Evolutionary conservation across 805 yeast genomes (phyloP).

Genomic region (Starmera pachycereana): DNA sequence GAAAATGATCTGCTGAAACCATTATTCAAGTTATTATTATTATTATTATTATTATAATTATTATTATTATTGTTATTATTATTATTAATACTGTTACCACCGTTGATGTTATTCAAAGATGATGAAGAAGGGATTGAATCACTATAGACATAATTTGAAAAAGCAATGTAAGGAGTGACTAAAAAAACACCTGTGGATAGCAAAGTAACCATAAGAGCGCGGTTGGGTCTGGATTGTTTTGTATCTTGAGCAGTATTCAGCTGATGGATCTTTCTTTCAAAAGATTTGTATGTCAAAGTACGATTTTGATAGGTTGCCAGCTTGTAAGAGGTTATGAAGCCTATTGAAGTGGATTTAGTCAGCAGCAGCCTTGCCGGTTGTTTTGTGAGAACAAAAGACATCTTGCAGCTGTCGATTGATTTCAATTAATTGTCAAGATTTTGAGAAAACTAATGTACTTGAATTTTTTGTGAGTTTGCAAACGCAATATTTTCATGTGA

Average conservation of each 20-base stretch:
- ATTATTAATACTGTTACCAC: neutral
- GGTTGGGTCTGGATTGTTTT: constrained; percentile 2
- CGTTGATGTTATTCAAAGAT: no score
- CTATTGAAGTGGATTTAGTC: no score
- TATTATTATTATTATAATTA: no score
- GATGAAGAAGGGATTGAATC: constrained; percentile 14
- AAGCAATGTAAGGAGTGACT: constrained; percentile 18
- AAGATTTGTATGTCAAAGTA: neutral
- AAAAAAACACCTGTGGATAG: constrained; percentile 18
- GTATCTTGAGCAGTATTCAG: neutral
- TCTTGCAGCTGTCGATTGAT: no score
- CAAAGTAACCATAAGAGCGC: constrained; percentile 15
- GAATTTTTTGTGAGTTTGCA: no score
- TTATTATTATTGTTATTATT: no score
- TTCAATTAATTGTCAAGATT: no score
- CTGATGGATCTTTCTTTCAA: neutral
- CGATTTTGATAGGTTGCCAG: neutral
- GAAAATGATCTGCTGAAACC: constrained; percentile 12
- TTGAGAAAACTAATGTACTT: no score
- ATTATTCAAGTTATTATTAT: neutral
- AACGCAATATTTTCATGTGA: no score
- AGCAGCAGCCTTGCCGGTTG: no score
- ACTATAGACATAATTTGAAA: constrained; percentile 12
- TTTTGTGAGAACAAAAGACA: no score
- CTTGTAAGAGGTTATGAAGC: no score